Base-by-base conservation (phyloP, 495 filamentous ascomycete species). In the Aspergillus asperescens region DNA sequence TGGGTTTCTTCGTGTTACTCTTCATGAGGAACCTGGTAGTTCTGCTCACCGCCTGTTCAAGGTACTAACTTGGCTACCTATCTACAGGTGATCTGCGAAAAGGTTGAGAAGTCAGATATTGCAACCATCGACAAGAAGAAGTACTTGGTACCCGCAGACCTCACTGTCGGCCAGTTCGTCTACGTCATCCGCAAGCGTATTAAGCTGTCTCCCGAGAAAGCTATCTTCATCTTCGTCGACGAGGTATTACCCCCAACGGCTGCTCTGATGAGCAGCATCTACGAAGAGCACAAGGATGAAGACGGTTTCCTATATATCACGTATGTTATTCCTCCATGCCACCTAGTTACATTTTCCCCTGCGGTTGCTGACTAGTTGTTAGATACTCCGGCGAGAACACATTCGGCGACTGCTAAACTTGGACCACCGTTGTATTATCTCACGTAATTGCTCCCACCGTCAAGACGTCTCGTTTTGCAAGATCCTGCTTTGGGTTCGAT, bases 41-140 rank as follows among this genome's bases (percentile, higher is more conserved):
- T 38, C 18, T 40, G 32, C 47, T 75, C 68, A 74, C 71, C 71
- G 71, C 69, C 61, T 70, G 55, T 72, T 72, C 58, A 50, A 23
- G 52, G 55, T 60, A 51, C 68, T 71, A 62, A 71, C 61, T 34
- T 39, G 23, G 40, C 16, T 25, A 39, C 51, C 38, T 15, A 31
- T 52, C 34, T 37, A 62, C 63, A 96, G 91, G 92, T 96, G 43
- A 99, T 99, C 73, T 99, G 93, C 78, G 93, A 97, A 72, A 99
- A 99, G 73, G 93, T 96, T 60, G 93, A 99, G 76, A 97, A 96
- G 74, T 90, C 85, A 38, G 93, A 99, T 68, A 99, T 99, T 62
- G 93, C 93, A 34, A 99, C 94, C 53, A 99, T 99, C 81, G 93
- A 99, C 78, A 99, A 99, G 85, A 99, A 99, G 84, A 99, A 99